Conservation (phyloP, 1,284 basidiomycete genomes). For the Erythrobasidium hasegawianum region DNA sequence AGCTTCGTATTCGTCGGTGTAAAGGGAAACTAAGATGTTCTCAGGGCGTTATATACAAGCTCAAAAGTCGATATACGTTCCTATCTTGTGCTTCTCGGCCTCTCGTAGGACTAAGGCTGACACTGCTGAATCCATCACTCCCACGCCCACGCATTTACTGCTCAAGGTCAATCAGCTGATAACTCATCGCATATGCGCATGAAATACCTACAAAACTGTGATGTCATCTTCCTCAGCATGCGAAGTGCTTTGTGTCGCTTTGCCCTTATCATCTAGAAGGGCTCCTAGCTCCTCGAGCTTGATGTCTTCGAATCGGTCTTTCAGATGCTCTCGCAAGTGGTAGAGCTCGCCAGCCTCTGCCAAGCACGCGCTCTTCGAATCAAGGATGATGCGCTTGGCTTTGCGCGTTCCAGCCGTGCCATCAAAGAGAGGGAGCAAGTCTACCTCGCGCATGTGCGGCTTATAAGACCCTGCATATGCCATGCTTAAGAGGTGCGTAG, state of each 20-base stretch:
- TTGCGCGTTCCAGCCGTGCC: too few relatives aligned
- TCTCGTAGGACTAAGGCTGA: constrained; percentile 36
- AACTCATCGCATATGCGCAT: too few relatives aligned
- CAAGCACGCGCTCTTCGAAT: constrained; percentile 39
- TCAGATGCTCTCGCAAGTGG: neutral
- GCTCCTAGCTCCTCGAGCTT: constrained; percentile 11
- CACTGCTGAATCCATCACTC: constrained; percentile 43
- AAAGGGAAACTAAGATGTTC: neutral
- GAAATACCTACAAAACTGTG: constrained; percentile 22
- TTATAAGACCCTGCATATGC: constrained; percentile 41
- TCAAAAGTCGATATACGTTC: constrained; percentile 31
- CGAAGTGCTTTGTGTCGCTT: neutral
- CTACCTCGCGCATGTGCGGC: constrained; percentile 42
- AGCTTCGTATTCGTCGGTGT: neutral
- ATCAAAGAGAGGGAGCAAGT: constrained; percentile 12
- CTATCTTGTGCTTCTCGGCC: constrained; percentile 32
- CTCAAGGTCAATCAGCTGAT: neutral
- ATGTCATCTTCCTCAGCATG: neutral
- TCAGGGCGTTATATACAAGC: too few relatives aligned
- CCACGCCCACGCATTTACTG: constrained; percentile 43
- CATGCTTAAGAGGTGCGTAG: too few relatives aligned
- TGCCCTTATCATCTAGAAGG: constrained; percentile 5
- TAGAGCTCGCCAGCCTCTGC: constrained; percentile 43
- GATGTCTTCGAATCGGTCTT: neutral
- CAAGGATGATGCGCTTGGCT: constrained; percentile 40